Evolutionary conservation across 345 rosid species (phyloP).

Genomic region (Dovyalis caffra): DNA sequence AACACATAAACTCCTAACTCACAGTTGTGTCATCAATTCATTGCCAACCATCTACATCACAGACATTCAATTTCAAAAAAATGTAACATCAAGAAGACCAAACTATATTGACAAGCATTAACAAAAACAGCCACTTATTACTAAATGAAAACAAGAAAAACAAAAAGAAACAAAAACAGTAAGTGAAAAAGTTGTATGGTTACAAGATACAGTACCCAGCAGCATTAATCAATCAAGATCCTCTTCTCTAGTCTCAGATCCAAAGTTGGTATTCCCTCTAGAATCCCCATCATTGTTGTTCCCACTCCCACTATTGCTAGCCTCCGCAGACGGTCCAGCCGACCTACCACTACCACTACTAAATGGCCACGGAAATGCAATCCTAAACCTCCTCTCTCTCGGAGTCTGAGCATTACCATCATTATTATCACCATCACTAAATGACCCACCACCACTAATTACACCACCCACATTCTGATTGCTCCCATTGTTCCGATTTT

Average conservation of each 20-base stretch:
- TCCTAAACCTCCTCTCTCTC: background rate
- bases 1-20: background rate
- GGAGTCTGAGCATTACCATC: background rate
- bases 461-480: background rate
- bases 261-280: background rate
- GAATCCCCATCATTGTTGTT: background rate
- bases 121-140: background rate
- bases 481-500: background rate
- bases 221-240: background rate
- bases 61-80: background rate
- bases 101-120: background rate
- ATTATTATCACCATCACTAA: background rate
- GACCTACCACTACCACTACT: background rate
- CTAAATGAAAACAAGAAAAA: background rate
- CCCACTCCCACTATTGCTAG: background rate
- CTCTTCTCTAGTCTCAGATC: background rate
- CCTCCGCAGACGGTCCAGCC: background rate
- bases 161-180: background rate
- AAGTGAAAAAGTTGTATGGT: background rate
- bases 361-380: background rate
- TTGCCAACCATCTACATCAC: background rate
- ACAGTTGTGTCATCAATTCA: background rate
- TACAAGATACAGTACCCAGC: background rate
- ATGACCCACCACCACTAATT: background rate
- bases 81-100: background rate